Percentiles rank a stretch among this genome's conserved stretches.
These are phyloP conservation scores for Dendrostoma leiphaemia DNA, from an alignment of 2,329 filamentous ascomycete genomes.

Conservation along the genomic window DNA sequence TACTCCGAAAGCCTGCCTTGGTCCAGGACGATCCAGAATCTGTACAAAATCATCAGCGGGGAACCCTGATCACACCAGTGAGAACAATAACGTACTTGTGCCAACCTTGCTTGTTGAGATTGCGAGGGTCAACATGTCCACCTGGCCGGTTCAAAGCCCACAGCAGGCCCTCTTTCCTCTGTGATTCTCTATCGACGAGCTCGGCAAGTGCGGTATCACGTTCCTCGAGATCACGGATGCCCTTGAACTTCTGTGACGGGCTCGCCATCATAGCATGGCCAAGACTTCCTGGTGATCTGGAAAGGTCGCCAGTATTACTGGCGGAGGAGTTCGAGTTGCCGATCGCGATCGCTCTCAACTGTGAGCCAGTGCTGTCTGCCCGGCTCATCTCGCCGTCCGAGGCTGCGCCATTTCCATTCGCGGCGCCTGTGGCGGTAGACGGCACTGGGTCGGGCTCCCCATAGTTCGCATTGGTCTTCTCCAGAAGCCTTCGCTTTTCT, in stretches of 20 bases:
- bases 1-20: slow-evolving; percentile 97
- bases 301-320: slow-evolving; percentile 40
- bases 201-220: slow-evolving; percentile 58
- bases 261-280: slow-evolving; percentile 45
- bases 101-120: slow-evolving; percentile 96
- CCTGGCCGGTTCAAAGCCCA: slow-evolving; percentile 94
- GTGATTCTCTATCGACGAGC: slow-evolving; percentile 55
- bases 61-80: background rate
- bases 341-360: slow-evolving; percentile 53
- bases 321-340: slow-evolving; percentile 38
- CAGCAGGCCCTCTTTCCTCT: slow-evolving; percentile 88
- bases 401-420: slow-evolving; percentile 48
- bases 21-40: slow-evolving; percentile 98
- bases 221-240: slow-evolving; percentile 89
- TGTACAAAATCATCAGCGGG: slow-evolving; percentile 35
- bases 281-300: slow-evolving; percentile 57
- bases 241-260: slow-evolving; percentile 72
- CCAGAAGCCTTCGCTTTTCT: slow-evolving; percentile 84
- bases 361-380: slow-evolving; percentile 72
- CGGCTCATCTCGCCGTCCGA: slow-evolving; percentile 70
- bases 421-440: slow-evolving; percentile 21
- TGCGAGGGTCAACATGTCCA: slow-evolving; percentile 91
- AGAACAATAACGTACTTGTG: slow-evolving; percentile 72
- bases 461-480: slow-evolving; percentile 79
- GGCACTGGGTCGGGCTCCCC: slow-evolving; percentile 63